phyloP scores from a whole-genome alignment of 768 basidiomycete genomes.

The Phlebiopsis flavidoalba region DNA sequence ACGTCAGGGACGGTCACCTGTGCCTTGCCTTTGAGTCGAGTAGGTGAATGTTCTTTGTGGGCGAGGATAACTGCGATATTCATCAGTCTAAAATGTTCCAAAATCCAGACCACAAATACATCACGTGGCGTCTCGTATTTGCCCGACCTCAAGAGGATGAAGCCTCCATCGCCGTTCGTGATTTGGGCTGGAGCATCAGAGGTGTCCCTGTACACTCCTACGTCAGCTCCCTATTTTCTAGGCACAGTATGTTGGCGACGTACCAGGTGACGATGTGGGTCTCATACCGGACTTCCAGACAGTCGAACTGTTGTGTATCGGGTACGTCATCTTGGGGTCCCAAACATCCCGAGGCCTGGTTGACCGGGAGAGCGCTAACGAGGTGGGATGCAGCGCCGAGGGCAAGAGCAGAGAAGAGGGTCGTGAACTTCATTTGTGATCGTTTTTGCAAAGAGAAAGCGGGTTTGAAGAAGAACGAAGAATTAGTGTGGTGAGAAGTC shows the following conservation, averaged over 20 bases:
- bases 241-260: conserved; percentile 1
- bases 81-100: conserved; percentile 16
- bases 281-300: conserved; percentile 39
- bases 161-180: conserved; percentile 27
- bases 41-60: neutral
- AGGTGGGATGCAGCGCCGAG: conserved; percentile 12
- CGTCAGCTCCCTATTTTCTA: neutral
- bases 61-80: conserved; percentile 2
- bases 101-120: conserved; percentile 19
- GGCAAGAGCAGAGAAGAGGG: conserved; percentile 13
- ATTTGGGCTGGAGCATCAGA: conserved; percentile 34
- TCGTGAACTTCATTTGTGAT: conserved; percentile 17
- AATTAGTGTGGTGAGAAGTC: neutral
- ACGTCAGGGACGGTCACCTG: conserved; percentile 1
- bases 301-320: conserved; percentile 28
- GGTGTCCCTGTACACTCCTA: conserved; percentile 29
- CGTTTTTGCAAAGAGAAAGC: neutral
- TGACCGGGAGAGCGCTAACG: conserved; percentile 22
- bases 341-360: conserved; percentile 35
- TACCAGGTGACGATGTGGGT: conserved; percentile 41
- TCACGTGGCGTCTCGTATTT: conserved; percentile 3
- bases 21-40: conserved; percentile 4
- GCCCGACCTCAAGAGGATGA: conserved; percentile 2
- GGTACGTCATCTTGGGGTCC: conserved; percentile 37
- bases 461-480: neutral